These are phyloP conservation scores for Fraxinus pennsylvanica DNA, from an alignment of 257 asterid species.

Conservation along the genomic window DNA sequence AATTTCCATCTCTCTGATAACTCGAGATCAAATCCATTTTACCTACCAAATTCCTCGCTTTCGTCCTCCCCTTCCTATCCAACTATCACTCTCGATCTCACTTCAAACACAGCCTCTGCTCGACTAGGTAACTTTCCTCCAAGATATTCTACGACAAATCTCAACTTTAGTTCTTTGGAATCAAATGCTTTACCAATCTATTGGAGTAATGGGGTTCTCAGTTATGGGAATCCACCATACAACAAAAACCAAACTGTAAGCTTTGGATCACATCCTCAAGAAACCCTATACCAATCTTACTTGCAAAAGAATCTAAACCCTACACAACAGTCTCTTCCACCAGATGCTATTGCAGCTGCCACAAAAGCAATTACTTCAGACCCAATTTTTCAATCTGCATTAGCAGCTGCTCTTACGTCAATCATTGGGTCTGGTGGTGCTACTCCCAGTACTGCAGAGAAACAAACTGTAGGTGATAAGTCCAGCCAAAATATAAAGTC, in stretches of 20 bases:
- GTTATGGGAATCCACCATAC: slow-evolving; percentile 43
- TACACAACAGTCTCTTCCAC: slow-evolving; percentile 43
- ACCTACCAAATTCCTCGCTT: slow-evolving; percentile 69
- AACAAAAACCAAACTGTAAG: slow-evolving; percentile 45
- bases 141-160: slow-evolving; percentile 65
- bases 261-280: slow-evolving; percentile 62
- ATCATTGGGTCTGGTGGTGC: slow-evolving; percentile 47
- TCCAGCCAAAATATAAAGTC: slow-evolving; percentile 29
- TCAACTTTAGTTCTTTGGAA: slow-evolving; percentile 74
- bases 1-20: slow-evolving; percentile 63
- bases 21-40: slow-evolving; percentile 67
- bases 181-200: slow-evolving; percentile 61
- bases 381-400: slow-evolving; percentile 82
- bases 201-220: slow-evolving; percentile 59
- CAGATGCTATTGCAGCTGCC: slow-evolving; percentile 87
- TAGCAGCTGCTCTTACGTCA: slow-evolving; percentile 86
- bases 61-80: slow-evolving; percentile 62
- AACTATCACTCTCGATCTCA: slow-evolving; percentile 84
- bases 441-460: slow-evolving; percentile 12
- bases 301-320: slow-evolving; percentile 43
- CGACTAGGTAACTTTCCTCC: slow-evolving; percentile 38
- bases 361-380: slow-evolving; percentile 85
- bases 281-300: slow-evolving; percentile 55
- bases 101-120: slow-evolving; percentile 48
- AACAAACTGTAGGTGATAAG: slow-evolving; percentile 37